Evolutionary conservation across 257 asterid species (phyloP), one percentile per base, ranked within the genome.

Genomic region (Mentha longifolia): DNA sequence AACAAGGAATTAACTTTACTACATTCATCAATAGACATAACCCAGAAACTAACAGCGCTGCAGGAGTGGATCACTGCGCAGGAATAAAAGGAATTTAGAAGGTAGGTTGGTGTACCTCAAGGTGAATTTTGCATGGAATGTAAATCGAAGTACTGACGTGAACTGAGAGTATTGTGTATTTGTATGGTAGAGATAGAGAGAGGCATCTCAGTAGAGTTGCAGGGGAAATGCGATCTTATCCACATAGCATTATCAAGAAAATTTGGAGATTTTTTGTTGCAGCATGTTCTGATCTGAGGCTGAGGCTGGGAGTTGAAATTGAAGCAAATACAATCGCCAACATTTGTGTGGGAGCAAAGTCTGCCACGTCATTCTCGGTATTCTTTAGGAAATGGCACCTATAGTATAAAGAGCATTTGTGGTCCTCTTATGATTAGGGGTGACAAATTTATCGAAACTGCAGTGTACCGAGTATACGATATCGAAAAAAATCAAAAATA

Each of bases 191-290:
- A 57, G 63, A n/a, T 49, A 16, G 30, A 9, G 49, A 35, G 28
- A 12, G 47, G 67, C 50, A 20, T 19, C 13, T 42, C 20, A 20
- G 39, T 63, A 22, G 7, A 20, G 61, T 3, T 56, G 45, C 30
- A 63, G 52, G 62, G 30, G 61, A 31, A 7, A 17, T 15, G 46
- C 54, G 67, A 72, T 67, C 78, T 67, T 77, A 72, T 77, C 81
- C 81, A 77, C 81, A 72, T 66, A 66, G 71, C 71, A 60, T 60
- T 77, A 77, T 77, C 81, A 30, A 54, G 65, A 70, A 70, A 51
- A n/a, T 68, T 46, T 9, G 49, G 17, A 70, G 68, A 42, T 60
- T 35, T 60, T 35, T 35, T 31, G 47, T 68, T 10, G 55, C 75
- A 52, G 72, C 59, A 3, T 35, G 47, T 49, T 49, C 51, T 41